Conservation (phyloP, 2,329 filamentous ascomycete species). For the Onygena corvina region DNA sequence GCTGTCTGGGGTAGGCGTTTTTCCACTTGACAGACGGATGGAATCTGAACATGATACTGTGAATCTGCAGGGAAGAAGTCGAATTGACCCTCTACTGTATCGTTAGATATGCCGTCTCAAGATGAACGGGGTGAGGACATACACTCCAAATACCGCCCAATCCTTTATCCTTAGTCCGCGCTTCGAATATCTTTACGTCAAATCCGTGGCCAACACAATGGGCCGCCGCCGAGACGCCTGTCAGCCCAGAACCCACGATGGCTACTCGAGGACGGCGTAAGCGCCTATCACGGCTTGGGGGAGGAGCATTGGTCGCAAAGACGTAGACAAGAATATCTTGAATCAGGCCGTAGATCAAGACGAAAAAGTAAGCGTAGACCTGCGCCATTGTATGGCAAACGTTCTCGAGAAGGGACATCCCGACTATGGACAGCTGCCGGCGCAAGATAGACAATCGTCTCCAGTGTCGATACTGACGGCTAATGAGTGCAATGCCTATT, state of each 20-base stretch:
- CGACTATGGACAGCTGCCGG: not conserved
- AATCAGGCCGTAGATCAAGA: constrained; percentile 52
- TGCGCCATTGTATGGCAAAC: constrained; percentile 3
- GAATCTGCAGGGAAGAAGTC: constrained; percentile 70
- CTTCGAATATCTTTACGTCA: constrained; percentile 68
- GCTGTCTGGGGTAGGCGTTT: constrained; percentile 62
- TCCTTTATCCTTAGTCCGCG: constrained; percentile 47
- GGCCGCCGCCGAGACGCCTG: constrained; percentile 63
- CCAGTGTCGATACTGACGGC: not conserved
- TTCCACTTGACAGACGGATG: constrained; percentile 67
- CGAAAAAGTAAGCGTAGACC: constrained; percentile 25
- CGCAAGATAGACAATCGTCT: not conserved
- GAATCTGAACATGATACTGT: constrained; percentile 79
- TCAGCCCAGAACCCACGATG: constrained; percentile 60
- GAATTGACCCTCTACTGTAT: constrained; percentile 62
- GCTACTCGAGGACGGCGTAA: constrained; percentile 55
- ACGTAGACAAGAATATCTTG: constrained; percentile 54
- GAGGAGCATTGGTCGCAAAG: constrained; percentile 58
- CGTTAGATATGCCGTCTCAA: not conserved
- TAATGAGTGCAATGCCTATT: not conserved
- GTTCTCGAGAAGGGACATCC: constrained; percentile 2
- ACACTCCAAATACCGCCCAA: constrained; percentile 74
- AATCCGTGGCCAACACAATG: constrained; percentile 80
- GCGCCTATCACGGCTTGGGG: constrained; percentile 33
- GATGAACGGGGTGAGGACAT: constrained; percentile 21